These are phyloP conservation scores for Breynia disticha DNA, from an alignment of 441 rosid species.

Conservation along the genomic window DNA sequence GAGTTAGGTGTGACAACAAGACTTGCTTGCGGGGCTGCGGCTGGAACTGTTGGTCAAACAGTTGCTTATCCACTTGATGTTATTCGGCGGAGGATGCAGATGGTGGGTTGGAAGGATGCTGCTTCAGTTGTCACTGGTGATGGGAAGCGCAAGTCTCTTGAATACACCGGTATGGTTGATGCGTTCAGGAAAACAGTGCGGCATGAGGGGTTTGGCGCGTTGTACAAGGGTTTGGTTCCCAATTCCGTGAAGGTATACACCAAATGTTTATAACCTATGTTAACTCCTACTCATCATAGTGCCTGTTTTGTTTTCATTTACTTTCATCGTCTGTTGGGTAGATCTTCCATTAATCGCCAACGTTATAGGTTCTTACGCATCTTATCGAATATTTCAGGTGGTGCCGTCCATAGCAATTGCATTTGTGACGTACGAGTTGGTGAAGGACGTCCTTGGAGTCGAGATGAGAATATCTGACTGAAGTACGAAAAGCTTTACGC, in stretches of 20 bases:
- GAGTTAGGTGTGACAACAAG: constrained; percentile 76
- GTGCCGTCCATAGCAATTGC: constrained; percentile 95
- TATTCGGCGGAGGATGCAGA: constrained; percentile 91
- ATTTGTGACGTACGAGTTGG: constrained; percentile 78
- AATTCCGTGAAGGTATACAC: constrained; percentile 75
- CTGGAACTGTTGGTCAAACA: constrained; percentile 93
- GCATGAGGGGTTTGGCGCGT: constrained; percentile 75
- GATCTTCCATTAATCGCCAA: too few relatives aligned
- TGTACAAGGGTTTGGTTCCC: constrained; percentile 91
- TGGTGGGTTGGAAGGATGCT: constrained; percentile 96
- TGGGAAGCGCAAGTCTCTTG: constrained; percentile 49
- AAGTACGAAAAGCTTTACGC: constrained; percentile 12
- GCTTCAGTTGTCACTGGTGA: constrained; percentile 73
- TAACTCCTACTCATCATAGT: too few relatives aligned
- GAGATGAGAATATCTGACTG: constrained; percentile 84
- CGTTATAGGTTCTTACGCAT: too few relatives aligned
- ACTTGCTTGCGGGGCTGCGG: constrained; percentile 90
- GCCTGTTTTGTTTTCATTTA: too few relatives aligned
- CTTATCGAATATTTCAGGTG: constrained; percentile 34
- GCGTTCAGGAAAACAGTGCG: constrained; percentile 84
- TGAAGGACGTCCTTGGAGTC: constrained; percentile 80
- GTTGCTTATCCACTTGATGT: constrained; percentile 96
- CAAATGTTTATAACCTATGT: neutral
- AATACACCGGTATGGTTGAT: constrained; percentile 83
- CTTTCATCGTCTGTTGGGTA: too few relatives aligned